These are phyloP conservation scores for Coemansia sp. DNA, from an alignment of 192 early-diverging fungal genomes.

Conservation along the genomic window DNA sequence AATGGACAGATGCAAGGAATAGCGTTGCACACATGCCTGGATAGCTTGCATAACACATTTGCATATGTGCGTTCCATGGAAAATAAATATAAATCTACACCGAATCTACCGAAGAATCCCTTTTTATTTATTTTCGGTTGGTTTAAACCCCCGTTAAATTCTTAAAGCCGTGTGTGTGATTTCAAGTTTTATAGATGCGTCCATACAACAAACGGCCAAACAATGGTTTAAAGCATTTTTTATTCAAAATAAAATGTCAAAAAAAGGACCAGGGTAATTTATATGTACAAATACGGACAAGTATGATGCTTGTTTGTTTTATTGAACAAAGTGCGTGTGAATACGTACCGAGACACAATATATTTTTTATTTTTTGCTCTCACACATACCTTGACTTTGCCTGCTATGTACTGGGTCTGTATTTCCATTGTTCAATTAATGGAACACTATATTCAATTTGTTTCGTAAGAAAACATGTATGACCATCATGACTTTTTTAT, in stretches of 20 bases:
- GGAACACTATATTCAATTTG: neutral
- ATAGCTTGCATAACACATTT: neutral
- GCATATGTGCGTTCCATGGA: neutral
- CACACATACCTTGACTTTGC: neutral
- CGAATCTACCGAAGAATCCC: neutral
- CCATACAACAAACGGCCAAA: no score
- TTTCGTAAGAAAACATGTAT: neutral
- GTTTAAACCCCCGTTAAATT: no score
- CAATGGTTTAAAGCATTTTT: no score
- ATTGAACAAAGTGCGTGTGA: constrained; percentile 1
- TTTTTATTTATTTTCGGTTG: neutral
- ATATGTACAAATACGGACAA: neutral
- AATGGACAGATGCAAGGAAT: neutral
- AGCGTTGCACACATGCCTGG: constrained; percentile 1
- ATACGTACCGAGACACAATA: neutral
- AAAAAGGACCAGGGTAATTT: neutral
- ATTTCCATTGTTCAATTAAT: constrained; percentile 5
- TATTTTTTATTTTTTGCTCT: neutral
- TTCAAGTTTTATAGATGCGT: no score
- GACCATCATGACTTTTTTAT: neutral
- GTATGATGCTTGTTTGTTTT: neutral
- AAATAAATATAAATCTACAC: neutral
- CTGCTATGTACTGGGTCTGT: neutral
- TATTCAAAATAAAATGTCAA: no score
- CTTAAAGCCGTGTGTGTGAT: no score